phyloP scores from a whole-genome alignment of 345 rosid genomes.

The Acer campestre region DNA sequence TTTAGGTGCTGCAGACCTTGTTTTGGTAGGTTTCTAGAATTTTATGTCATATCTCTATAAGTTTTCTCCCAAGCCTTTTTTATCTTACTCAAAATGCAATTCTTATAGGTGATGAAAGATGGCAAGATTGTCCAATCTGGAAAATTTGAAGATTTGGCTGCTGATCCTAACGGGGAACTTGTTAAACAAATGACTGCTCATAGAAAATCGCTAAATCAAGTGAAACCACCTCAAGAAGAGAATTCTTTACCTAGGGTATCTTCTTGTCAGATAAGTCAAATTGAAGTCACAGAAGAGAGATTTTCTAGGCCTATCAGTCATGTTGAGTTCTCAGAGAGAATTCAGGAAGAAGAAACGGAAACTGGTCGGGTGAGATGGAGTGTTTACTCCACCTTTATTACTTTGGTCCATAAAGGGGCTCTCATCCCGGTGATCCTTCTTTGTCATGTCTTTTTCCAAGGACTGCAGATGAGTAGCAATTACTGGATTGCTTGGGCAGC shows the following conservation, averaged over 20 bases:
- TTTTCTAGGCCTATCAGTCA: constrained; percentile 19
- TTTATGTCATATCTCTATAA: background rate
- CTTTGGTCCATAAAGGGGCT: constrained; percentile 52
- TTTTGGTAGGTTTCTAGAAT: constrained; percentile 41
- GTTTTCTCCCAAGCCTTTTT: background rate
- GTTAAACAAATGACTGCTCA: constrained; percentile 72
- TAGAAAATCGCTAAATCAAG: constrained; percentile 58
- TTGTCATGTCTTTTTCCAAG: constrained; percentile 62
- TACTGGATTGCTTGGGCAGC: constrained; percentile 83
- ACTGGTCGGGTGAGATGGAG: constrained; percentile 67
- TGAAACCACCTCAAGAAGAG: constrained; percentile 35
- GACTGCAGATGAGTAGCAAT: constrained; percentile 67
- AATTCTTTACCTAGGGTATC: constrained; percentile 7
- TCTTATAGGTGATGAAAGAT: constrained; percentile 60
- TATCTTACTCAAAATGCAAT: background rate
- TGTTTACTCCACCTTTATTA: constrained; percentile 58
- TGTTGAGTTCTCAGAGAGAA: constrained; percentile 23
- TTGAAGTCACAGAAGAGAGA: constrained; percentile 48
- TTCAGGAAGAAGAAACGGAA: constrained; percentile 56
- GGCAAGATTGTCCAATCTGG: constrained; percentile 66
- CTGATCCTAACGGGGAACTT: constrained; percentile 58
- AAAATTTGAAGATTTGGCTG: constrained; percentile 53
- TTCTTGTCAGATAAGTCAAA: constrained; percentile 31
- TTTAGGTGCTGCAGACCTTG: constrained; percentile 61
- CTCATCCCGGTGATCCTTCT: constrained; percentile 53